Evolutionary conservation across 257 asterid genomes (phyloP).

Genomic region (Jasminum sambac): DNA sequence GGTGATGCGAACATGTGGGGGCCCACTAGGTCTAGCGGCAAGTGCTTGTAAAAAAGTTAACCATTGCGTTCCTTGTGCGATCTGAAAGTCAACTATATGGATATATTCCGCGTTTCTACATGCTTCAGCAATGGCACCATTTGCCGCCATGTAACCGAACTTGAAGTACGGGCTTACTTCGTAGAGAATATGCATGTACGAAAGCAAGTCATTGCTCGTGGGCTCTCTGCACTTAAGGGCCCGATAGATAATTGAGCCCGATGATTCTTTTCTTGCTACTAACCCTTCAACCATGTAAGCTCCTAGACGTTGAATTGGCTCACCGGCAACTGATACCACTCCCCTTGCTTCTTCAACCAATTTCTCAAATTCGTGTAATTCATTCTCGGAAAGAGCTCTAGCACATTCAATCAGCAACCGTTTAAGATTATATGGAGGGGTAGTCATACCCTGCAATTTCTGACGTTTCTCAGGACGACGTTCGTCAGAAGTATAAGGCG

Average conservation of each 20-base stretch:
- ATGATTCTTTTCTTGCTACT: conserved; percentile 72
- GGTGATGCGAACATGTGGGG: conserved; percentile 87
- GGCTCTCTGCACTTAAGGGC: conserved; percentile 79
- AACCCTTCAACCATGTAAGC: conserved; percentile 92
- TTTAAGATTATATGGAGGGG: conserved; percentile 61
- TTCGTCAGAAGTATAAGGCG: conserved; percentile 34
- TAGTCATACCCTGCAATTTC: conserved; percentile 35
- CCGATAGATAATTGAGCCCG: conserved; percentile 77
- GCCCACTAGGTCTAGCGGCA: conserved; percentile 84
- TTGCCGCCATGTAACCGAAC: conserved; percentile 96
- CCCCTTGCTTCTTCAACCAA: conserved; percentile 52
- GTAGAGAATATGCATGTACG: conserved; percentile 81
- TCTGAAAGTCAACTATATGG: conserved; percentile 88
- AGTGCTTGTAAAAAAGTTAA: conserved; percentile 87
- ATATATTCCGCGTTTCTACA: conserved; percentile 73
- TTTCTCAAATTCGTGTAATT: conserved; percentile 43
- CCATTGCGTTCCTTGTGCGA: conserved; percentile 96
- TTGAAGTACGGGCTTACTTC: conserved; percentile 90
- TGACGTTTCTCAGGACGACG: conserved; percentile 33
- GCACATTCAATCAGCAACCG: conserved; percentile 72
- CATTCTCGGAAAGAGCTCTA: conserved; percentile 62
- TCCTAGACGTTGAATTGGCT: conserved; percentile 91
- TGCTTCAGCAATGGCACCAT: conserved; percentile 92
- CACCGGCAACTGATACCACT: conserved; percentile 75
- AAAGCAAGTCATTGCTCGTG: conserved; percentile 61